Percentiles rank a stretch among this genome's conserved stretches.
These are phyloP conservation scores for Erythrobasidium hasegawianum DNA, from an alignment of 1,284 basidiomycete species.

Conservation along the genomic window DNA sequence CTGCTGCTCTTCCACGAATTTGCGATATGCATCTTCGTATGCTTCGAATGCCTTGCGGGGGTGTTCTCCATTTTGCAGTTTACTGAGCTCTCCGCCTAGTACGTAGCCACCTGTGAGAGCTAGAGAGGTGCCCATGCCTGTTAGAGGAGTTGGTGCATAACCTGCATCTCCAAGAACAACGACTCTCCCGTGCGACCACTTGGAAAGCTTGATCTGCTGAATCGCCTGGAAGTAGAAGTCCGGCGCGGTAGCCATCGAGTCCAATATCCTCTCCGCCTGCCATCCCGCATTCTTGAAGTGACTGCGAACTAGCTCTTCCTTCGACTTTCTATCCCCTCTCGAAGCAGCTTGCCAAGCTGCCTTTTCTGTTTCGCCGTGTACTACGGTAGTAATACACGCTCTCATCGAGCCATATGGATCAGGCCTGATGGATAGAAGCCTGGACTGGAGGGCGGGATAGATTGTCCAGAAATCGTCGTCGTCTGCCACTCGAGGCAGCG, in stretches of 20 bases:
- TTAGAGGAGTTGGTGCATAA: conserved; percentile 39
- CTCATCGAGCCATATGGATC: conserved; percentile 29
- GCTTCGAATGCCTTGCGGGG: conserved; percentile 12
- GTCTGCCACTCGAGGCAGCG: conserved; percentile 3
- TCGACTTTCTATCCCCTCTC: conserved; percentile 4
- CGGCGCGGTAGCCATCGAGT: conserved; percentile 27
- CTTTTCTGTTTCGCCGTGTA: not conserved
- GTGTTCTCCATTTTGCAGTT: conserved; percentile 5
- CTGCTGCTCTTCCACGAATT: conserved; percentile 13
- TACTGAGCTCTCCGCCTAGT: conserved; percentile 42
- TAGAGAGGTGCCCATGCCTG: conserved; percentile 39
- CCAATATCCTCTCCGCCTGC: conserved; percentile 29
- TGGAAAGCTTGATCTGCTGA: conserved; percentile 36
- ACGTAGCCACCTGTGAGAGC: conserved; percentile 42
- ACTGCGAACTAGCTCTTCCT: conserved; percentile 5
- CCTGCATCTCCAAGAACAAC: conserved; percentile 43
- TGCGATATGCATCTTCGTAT: conserved; percentile 8
- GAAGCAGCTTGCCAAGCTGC: not conserved
- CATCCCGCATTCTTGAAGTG: conserved; percentile 26
- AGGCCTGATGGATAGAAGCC: conserved; percentile 4
- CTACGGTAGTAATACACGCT: conserved; percentile 16
- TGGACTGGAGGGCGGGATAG: not conserved
- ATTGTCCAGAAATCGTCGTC: conserved; percentile 27
- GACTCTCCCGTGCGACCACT: conserved; percentile 31
- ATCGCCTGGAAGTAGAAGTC: conserved; percentile 43